phyloP scores from a whole-genome alignment of 2,329 filamentous ascomycete genomes.

The Ilyonectria mors-panacis region DNA sequence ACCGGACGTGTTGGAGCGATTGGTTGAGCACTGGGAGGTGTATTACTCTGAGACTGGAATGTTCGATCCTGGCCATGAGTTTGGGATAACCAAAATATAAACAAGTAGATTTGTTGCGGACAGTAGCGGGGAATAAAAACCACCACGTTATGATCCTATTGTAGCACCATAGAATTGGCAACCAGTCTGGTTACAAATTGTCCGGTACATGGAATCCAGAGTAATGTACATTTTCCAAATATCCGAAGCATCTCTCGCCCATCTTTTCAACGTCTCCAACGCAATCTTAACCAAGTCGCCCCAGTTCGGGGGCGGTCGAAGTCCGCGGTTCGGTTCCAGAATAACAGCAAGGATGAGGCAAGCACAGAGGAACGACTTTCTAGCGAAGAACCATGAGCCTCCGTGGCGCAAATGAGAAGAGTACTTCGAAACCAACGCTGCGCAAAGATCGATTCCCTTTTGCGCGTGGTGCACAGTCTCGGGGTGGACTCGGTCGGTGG shows the following conservation, averaged over 20 bases:
- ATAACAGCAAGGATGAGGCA: conserved; percentile 22
- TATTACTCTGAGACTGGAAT: conserved; percentile 28
- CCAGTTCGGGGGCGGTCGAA: conserved; percentile 21
- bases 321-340: conserved; percentile 6
- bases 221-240: conserved; percentile 12
- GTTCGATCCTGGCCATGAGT: conserved; percentile 10
- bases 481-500: not conserved
- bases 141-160: not conserved
- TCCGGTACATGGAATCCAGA: conserved; percentile 17
- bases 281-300: not conserved
- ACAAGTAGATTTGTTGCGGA: not conserved
- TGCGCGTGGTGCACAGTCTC: conserved; percentile 19
- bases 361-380: conserved; percentile 23
- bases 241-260: conserved; percentile 19
- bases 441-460: conserved; percentile 24
- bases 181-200: not conserved
- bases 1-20: conserved; percentile 7
- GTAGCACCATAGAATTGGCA: not conserved
- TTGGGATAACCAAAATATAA: not conserved
- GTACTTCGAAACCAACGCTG: conserved; percentile 6
- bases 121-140: not conserved
- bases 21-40: conserved; percentile 28
- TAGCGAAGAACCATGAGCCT: conserved; percentile 26
- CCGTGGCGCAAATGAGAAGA: conserved; percentile 23
- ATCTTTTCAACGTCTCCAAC: conserved; percentile 7